Base-by-base conservation (phyloP, 306 rosid species). In the Quercus engelmannii region DNA sequence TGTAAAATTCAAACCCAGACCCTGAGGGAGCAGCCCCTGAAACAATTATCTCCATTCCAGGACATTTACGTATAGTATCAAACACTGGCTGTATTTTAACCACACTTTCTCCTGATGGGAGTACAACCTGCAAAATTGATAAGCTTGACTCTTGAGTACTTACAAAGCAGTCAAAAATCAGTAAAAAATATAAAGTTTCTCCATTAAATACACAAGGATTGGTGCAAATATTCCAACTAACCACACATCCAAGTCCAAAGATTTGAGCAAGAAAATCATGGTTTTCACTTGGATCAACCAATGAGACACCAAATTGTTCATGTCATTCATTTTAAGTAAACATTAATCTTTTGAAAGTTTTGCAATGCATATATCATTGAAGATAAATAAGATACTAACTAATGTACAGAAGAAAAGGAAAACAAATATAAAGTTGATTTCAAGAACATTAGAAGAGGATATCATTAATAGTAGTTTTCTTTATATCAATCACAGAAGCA, bases 1-100 rank as follows among this genome's bases (percentile, higher is more conserved):
- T 90, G 75, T 74, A 84, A 84, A 87, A 84, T 61, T 94, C 97
- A 84, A 89, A 92, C 52, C 83, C 87, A 0, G 92, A 91, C 35
- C 76, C 89, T 0, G 87, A 81, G 77, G 89, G 86, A 74, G 97
- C 87, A 67, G 51, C 55, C 43, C 86, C 97, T 1, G 97, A 71
- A 79, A 91, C 81, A 76, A 88, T 82, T 23, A 94, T 1, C 75
- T 93, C 97, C 23, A 21, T 56, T 77, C 88, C 93, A 2, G 97
- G 95, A 75, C 80, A 86, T 71, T 86, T 88, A 30, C 33, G 5
- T n/a, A 89, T 79, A 61, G 82, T 91, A 80, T 84, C 88, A 15
- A 82, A 0, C 20, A 82, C 73, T 5, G 96, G 96, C 80, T 84
- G 71, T 19, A 90, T 15, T 79, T 90, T 89, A 52, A 5, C 31